Conservation (phyloP, 495 filamentous ascomycete species). For the Rusavskia elegans region DNA sequence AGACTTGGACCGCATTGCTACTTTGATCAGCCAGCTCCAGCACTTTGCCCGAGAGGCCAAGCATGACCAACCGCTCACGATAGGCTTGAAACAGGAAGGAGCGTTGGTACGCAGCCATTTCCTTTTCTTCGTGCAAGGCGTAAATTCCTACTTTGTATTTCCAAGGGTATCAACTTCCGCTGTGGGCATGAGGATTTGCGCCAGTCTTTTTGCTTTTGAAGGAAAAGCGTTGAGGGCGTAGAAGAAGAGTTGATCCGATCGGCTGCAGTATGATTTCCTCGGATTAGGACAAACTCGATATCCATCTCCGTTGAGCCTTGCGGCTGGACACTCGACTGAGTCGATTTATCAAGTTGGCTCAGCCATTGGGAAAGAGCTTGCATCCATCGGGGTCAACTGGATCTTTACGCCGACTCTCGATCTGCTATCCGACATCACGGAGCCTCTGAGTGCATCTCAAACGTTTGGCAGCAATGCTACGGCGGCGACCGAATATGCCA, state of each 20-base stretch:
- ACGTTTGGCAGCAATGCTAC: background rate
- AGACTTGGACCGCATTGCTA: background rate
- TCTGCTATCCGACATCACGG: background rate
- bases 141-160: too few relatives aligned
- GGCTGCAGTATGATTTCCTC: background rate
- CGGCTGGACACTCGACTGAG: background rate
- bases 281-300: background rate
- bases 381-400: constrained; percentile 3
- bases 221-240: background rate
- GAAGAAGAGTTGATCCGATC: background rate
- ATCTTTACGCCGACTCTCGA: background rate
- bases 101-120: background rate
- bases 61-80: background rate
- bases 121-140: background rate
- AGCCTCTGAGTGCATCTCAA: constrained; percentile 3
- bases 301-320: constrained; percentile 2
- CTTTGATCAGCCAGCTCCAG: background rate
- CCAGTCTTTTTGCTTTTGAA: too few relatives aligned
- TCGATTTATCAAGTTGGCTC: background rate
- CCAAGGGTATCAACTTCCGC: too few relatives aligned
- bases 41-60: background rate
- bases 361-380: background rate
- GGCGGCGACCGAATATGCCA: background rate
- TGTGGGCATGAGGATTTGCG: too few relatives aligned
- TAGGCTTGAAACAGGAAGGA: background rate